Evolutionary conservation across 345 rosid genomes (phyloP), one percentile per base, ranked within the genome.

Genomic region (Kernera saxatilis): DNA sequence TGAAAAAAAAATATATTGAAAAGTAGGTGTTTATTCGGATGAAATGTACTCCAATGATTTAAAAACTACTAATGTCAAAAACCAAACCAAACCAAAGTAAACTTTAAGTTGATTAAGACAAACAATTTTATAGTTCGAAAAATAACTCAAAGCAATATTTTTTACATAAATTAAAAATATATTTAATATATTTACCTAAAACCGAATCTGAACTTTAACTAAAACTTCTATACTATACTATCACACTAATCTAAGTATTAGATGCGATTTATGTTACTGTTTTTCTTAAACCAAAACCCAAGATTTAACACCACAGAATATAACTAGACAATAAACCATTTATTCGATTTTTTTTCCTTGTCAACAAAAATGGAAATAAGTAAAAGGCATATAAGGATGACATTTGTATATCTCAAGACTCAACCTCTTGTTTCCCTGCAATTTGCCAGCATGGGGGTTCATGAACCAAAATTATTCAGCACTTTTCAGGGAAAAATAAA

Each of bases 401-500:
- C 51, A 30, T 41, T 27, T 74, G 58, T 62, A 41, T 58, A 67
- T 74, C 32, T 67, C 48, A 52, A 59, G 14, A 60, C 74, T 59
- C 61, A 21, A 60, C 30, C 19, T 72, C 17, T 53, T 67, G 5
- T 74, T 52, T 44, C 69, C 59, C 78, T 74, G 63, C 48, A 67
- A 49, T 25, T 67, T 73, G 51, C 52, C 50, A 44, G 44, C 33
- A 45, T 45, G 29, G 25, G 6, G 63, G 8, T 72, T 72, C 9
- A 51, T 36, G 39, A 55, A 64, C 65, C 58, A 56, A 67, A 56
- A 67, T 49, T 74, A 57, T 67, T 67, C 78, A 39, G 61, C 55
- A 39, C 49, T 60, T 51, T 3, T 23, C 68, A 75, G 69, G 69
- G 78, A 44, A 22, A 41, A 49, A 25, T 0, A 18, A 2, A 3